Evolutionary conservation across 192 early-diverging fungal species (phyloP).

Genomic region (Linnemannia hyalina): DNA sequence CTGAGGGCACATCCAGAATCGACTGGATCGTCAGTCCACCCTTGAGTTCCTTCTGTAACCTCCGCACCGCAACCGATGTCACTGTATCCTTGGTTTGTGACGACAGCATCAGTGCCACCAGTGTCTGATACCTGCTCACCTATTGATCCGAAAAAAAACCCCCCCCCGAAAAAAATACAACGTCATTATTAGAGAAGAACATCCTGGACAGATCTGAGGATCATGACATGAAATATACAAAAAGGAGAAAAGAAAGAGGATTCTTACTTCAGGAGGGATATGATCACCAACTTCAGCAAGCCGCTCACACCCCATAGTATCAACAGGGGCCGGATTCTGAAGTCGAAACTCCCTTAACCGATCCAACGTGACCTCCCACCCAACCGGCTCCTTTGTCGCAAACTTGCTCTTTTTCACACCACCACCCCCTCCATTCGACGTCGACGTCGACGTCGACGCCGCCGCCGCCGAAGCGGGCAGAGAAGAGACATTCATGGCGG

Average conservation of each 20-base stretch:
- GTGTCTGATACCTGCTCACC: conserved; percentile 84
- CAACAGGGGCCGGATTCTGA: conserved; percentile 80
- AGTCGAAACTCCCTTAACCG: conserved; percentile 78
- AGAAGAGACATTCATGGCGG: neutral
- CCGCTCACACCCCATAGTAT: conserved; percentile 89
- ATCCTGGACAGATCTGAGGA: neutral
- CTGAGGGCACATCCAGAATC: conserved; percentile 71
- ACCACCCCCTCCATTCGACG: neutral
- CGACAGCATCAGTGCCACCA: conserved; percentile 90
- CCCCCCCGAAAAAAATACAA: neutral
- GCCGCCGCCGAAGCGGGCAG: neutral
- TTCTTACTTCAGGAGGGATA: conserved; percentile 52
- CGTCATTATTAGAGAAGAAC: neutral
- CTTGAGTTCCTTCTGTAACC: conserved; percentile 71
- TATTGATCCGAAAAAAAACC: conserved; percentile 15
- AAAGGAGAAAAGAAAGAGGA: neutral
- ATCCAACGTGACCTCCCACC: conserved; percentile 78
- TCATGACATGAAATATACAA: neutral
- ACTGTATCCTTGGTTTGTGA: conserved; percentile 94
- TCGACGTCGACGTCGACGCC: neutral
- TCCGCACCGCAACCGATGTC: conserved; percentile 82
- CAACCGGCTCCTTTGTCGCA: conserved; percentile 56
- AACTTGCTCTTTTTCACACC: conserved; percentile 41
- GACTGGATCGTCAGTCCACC: conserved; percentile 79
- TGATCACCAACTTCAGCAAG: conserved; percentile 61